These are phyloP conservation scores for Cucumis sativus DNA, from an alignment of 306 rosid genomes.

Conservation along the genomic window DNA sequence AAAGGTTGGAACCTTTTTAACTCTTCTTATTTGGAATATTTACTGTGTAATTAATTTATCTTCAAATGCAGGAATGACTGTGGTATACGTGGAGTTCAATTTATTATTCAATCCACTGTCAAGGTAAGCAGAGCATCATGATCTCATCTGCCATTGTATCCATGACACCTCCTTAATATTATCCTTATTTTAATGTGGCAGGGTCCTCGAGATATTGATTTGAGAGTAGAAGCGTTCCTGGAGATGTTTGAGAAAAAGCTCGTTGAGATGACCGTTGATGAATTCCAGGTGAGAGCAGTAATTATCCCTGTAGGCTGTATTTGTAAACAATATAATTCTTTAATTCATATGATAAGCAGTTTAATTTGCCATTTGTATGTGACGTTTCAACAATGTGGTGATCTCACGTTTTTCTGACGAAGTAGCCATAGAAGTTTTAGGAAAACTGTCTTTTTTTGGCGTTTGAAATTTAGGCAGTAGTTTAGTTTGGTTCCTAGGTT, in stretches of 20 bases:
- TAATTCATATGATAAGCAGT: not conserved
- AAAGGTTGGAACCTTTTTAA: constrained; percentile 36
- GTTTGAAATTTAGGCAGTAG: too few species aligned
- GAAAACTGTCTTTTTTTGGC: too few species aligned
- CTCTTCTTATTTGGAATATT: constrained; percentile 5
- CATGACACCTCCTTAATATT: constrained; percentile 6
- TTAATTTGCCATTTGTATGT: not conserved
- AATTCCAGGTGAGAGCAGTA: constrained; percentile 58
- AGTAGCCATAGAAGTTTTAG: too few species aligned
- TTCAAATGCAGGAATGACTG: constrained; percentile 50
- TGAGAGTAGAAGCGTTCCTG: constrained; percentile 79
- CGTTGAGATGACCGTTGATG: constrained; percentile 62
- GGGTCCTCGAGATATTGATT: constrained; percentile 68
- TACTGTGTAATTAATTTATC: not conserved
- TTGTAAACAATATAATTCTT: not conserved
- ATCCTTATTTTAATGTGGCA: constrained; percentile 15
- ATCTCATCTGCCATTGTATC: not conserved
- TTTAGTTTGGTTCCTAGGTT: too few species aligned
- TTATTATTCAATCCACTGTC: constrained; percentile 72
- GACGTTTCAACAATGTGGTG: not conserved
- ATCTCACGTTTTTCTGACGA: not conserved
- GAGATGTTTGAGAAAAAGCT: constrained; percentile 62
- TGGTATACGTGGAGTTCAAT: constrained; percentile 73
- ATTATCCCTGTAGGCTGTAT: not conserved
- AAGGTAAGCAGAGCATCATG: constrained; percentile 46